These are phyloP conservation scores for Boletus rubropictus DNA, from an alignment of 768 basidiomycete genomes.

Conservation along the genomic window DNA sequence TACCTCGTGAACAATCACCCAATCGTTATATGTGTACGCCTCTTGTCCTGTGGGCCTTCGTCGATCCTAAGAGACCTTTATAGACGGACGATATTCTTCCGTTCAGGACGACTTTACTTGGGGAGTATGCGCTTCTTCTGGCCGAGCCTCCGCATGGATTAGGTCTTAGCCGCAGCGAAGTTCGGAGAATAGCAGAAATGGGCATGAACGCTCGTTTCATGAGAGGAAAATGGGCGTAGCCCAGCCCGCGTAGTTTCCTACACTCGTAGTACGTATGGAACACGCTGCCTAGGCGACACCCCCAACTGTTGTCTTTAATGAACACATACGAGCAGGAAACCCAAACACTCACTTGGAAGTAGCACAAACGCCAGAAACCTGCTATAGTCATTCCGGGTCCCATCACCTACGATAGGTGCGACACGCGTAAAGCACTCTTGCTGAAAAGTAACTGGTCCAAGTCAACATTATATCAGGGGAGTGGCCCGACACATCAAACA, in stretches of 20 bases:
- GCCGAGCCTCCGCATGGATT: conserved; percentile 68
- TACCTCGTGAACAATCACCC: conserved; percentile 63
- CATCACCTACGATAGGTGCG: background rate
- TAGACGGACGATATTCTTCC: conserved; percentile 82
- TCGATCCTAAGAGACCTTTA: background rate
- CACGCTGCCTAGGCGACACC: background rate
- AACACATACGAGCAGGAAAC: too few relatives aligned
- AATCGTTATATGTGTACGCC: conserved; percentile 66
- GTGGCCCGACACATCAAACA: background rate
- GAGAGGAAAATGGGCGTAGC: background rate
- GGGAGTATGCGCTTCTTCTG: conserved; percentile 75
- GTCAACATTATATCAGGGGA: too few relatives aligned
- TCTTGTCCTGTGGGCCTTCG: background rate
- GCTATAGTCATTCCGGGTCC: background rate
- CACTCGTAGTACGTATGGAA: background rate
- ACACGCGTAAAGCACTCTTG: background rate
- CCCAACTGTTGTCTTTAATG: background rate
- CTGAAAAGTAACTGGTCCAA: background rate
- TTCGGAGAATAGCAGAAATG: conserved; percentile 52
- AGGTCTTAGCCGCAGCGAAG: conserved; percentile 55
- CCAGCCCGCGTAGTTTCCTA: background rate
- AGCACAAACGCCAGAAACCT: background rate
- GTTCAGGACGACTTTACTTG: conserved; percentile 67
- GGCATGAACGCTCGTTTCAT: conserved; percentile 42
- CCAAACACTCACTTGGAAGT: background rate